A percentile compares a stretch with the other conserved stretches of the same genome.
These are phyloP conservation scores for Linum trigynum DNA, from an alignment of 345 rosid genomes.

Conservation along the genomic window DNA sequence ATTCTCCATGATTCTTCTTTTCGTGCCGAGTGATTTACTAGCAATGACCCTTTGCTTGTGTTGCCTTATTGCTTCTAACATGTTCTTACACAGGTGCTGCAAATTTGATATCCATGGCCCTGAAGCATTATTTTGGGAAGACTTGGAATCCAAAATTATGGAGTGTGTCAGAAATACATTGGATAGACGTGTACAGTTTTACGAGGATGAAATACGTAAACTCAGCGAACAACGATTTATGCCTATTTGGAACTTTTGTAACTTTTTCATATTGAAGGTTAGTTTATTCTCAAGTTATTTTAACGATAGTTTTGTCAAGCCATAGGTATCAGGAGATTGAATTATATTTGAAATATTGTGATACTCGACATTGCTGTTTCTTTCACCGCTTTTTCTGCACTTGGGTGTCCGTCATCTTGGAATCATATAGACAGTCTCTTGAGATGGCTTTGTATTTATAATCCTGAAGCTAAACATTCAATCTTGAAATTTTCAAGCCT, in stretches of 20 bases:
- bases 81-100: constrained; percentile 62
- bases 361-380: not conserved
- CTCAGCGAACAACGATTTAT: constrained; percentile 85
- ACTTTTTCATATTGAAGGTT: constrained; percentile 95
- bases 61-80: constrained; percentile 18
- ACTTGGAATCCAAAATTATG: constrained; percentile 69
- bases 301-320: not conserved
- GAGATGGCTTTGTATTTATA: not conserved
- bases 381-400: not conserved
- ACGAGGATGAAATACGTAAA: constrained; percentile 95
- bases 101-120: constrained; percentile 76
- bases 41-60: not conserved
- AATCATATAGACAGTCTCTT: constrained; percentile 6
- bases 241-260: constrained; percentile 96
- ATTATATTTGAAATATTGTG: not conserved
- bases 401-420: constrained; percentile 6
- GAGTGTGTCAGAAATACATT: constrained; percentile 79
- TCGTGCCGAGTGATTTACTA: not conserved
- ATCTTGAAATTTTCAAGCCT: no score
- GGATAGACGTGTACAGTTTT: constrained; percentile 83
- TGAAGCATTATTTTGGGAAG: constrained; percentile 86
- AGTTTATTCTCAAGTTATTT: constrained; percentile 22
- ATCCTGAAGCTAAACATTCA: no score
- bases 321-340: constrained; percentile 12
- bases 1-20: not conserved